Base-by-base conservation (phyloP, 2,329 filamentous ascomycete species). In the Fusarium oxysporum region DNA sequence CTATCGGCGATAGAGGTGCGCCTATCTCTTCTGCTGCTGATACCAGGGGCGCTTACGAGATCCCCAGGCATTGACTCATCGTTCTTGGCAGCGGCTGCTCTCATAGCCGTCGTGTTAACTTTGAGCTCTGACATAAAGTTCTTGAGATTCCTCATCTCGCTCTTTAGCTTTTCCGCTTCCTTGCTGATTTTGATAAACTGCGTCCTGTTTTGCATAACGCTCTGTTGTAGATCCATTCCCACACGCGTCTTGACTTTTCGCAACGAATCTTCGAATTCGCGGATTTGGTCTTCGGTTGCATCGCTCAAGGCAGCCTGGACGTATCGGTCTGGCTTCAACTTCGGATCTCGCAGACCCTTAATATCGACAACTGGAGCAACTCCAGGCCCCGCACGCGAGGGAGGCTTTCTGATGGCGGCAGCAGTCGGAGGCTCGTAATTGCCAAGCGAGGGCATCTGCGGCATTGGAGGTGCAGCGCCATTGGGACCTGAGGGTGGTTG, bases 101-200 rank as follows among this genome's bases (percentile, higher is more conserved):
- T 86, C 41, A 93, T 83, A 6, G 91, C 91, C 23, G 88, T 91
- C 3, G 91, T 92, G 68, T 95, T 94, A 12, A 90, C 88, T 77
- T 94, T 98, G 63, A 99, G 88, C 74, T 99, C 96, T 5, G 94
- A 92, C 92, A 99, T 98, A 58, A 98, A 87, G 73, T 94, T 94
- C 48, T 93, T 91, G 37, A 99, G 88, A 11, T 93, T 93, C 58
- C 94, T 90, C 96, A 99, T 98, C 82, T 99, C 96, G 62, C 91
- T 90, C 83, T 98, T 98, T 65, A 99, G 90, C 84, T 97, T 98
- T 83, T 99, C 96, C 4, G 97, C 96, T 84, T 99, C 96, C 83
- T 98, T 98, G 81, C 95, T 98, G 82, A 99, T 98, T 83, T 97
- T 97, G 86, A 99, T 98, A 80, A 99, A 99, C 79, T 98, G 96